These are phyloP conservation scores for Ilyonectria robusta DNA, from an alignment of 2,329 filamentous ascomycete genomes.

Conservation along the genomic window DNA sequence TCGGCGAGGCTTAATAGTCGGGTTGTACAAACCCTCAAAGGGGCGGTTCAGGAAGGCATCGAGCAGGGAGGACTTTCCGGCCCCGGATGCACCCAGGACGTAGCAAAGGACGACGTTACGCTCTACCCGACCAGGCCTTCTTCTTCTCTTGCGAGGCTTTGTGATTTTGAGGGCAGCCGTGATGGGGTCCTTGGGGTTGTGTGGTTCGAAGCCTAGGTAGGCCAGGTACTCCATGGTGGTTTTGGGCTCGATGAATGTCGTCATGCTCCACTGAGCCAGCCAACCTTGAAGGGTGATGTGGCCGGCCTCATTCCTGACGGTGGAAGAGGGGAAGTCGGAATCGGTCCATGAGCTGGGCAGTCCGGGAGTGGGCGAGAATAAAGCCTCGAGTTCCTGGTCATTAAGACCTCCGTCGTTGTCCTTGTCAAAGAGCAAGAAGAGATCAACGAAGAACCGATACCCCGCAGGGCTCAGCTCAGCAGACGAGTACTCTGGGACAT, in stretches of 20 bases:
- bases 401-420: slow-evolving; percentile 97
- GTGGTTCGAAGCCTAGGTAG: slow-evolving; percentile 93
- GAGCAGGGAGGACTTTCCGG: slow-evolving; percentile 92
- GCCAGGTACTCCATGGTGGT: slow-evolving; percentile 96
- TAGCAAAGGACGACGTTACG: slow-evolving; percentile 96
- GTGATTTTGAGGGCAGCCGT: slow-evolving; percentile 92
- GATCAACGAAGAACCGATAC: slow-evolving; percentile 97
- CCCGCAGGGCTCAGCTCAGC: slow-evolving; percentile 94
- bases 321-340: slow-evolving; percentile 90
- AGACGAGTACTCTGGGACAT: slow-evolving; percentile 92
- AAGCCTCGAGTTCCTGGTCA: slow-evolving; percentile 83
- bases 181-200: slow-evolving; percentile 81
- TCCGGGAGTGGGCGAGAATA: slow-evolving; percentile 95
- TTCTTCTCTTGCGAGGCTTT: slow-evolving; percentile 88
- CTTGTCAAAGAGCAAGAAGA: slow-evolving; percentile 95
- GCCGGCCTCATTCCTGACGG: slow-evolving; percentile 94
- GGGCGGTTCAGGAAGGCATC: slow-evolving; percentile 93
- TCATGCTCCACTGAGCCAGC: slow-evolving; percentile 99
- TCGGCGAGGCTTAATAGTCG: slow-evolving; percentile 93
- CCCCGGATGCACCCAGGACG: slow-evolving; percentile 85
- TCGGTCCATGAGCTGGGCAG: slow-evolving; percentile 90
- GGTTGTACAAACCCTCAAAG: slow-evolving; percentile 86
- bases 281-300: slow-evolving; percentile 97
- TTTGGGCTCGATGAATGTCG: slow-evolving; percentile 94
- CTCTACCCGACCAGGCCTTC: slow-evolving; percentile 86